A percentile compares a stretch with the other conserved stretches of the same genome.
Evolutionary conservation across 495 filamentous ascomycete genomes (phyloP).

Genomic region (Cercophora samala): DNA sequence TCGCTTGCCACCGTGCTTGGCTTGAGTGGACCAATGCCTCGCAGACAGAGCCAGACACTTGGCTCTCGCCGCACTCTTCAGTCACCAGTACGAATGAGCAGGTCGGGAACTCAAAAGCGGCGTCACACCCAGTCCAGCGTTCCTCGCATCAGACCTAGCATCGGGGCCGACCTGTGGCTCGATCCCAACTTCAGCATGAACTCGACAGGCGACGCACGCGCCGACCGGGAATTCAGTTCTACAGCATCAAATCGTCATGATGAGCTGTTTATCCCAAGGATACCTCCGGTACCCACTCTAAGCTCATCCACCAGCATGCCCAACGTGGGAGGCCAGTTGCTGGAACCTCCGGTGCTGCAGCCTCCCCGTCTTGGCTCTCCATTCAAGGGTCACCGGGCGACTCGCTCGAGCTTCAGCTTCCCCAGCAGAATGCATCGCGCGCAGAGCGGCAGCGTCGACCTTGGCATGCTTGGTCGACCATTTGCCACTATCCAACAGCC

Average conservation of each 20-base stretch:
- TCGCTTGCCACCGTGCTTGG: conserved; percentile 40
- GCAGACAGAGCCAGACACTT: conserved; percentile 42
- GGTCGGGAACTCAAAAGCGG: conserved; percentile 47
- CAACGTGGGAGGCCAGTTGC: conserved; percentile 21
- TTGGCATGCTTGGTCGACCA: conserved; percentile 43
- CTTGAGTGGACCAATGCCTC: conserved; percentile 32
- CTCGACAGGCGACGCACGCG: conserved; percentile 2
- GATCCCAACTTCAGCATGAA: conserved; percentile 19
- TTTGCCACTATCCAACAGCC: conserved; percentile 45
- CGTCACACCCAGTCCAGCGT: conserved; percentile 38
- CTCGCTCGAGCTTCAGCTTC: conserved; percentile 47
- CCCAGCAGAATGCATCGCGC: conserved; percentile 43
- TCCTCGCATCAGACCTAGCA: conserved; percentile 40
- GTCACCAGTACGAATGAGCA: conserved; percentile 46
- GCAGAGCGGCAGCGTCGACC: conserved; percentile 39
- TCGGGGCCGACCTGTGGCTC: conserved; percentile 37
- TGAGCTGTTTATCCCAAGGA: conserved; percentile 33
- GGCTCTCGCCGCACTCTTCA: conserved; percentile 43
- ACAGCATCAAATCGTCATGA: conserved; percentile 24
- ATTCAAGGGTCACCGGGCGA: conserved; percentile 33
- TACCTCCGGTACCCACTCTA: conserved; percentile 23
- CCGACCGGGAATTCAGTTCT: conserved; percentile 28
- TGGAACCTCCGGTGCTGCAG: conserved; percentile 34
- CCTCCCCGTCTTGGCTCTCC: conserved; percentile 50
- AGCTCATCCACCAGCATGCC: conserved; percentile 25